These are phyloP conservation scores for Cruciata laevipes DNA, from an alignment of 257 asterid species.

Conservation along the genomic window DNA sequence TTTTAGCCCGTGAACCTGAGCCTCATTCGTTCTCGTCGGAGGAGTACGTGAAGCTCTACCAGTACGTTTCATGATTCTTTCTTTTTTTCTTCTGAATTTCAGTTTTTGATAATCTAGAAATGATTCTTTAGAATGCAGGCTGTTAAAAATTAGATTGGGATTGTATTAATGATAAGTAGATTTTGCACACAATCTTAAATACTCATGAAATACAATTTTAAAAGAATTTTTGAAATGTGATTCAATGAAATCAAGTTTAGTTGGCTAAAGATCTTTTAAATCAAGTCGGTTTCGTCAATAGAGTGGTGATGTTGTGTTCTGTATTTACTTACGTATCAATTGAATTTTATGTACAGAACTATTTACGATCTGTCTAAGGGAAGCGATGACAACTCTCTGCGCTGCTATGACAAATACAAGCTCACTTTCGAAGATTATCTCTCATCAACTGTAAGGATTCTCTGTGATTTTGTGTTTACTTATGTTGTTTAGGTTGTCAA, in stretches of 20 bases:
- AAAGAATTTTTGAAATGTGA: background rate
- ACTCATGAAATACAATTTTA: too few species aligned
- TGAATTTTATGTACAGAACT: slow-evolving; percentile 32
- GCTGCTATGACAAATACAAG: background rate
- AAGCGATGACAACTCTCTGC: background rate
- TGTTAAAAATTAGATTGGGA: too few species aligned
- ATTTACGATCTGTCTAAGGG: background rate
- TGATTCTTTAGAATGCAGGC: background rate
- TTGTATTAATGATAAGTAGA: too few species aligned
- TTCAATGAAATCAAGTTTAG: background rate
- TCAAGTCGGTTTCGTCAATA: background rate
- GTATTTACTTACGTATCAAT: background rate
- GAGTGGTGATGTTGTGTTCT: background rate
- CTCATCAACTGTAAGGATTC: slow-evolving; percentile 26
- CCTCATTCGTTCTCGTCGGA: slow-evolving; percentile 67
- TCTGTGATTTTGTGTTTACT: background rate
- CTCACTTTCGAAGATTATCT: background rate
- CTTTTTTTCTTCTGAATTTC: background rate
- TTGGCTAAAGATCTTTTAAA: background rate
- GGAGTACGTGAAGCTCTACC: slow-evolving; percentile 82
- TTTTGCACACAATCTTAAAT: too few species aligned
- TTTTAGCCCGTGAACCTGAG: slow-evolving; percentile 53
- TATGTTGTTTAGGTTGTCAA: background rate
- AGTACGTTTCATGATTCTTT: slow-evolving; percentile 37
- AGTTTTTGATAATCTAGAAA: background rate